Percentiles rank a stretch among this genome's conserved stretches.
phyloP scores from a whole-genome alignment of 768 basidiomycete species.

The Termitomyces sp. region DNA sequence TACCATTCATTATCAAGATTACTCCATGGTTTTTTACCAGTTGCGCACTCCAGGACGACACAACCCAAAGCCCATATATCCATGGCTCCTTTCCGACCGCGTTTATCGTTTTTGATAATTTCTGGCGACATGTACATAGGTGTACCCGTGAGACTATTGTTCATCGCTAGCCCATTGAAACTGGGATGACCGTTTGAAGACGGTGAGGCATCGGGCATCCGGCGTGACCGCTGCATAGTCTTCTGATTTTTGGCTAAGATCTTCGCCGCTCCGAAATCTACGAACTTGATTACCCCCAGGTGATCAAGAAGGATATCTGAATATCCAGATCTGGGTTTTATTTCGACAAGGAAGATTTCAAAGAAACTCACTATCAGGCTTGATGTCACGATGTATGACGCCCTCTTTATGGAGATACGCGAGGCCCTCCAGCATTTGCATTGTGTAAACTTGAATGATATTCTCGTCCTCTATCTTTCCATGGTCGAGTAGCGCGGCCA shows the following conservation, averaged over 20 bases:
- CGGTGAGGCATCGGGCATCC: conserved; percentile 36
- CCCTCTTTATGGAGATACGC: conserved; percentile 90
- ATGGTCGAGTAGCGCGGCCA: conserved; percentile 83
- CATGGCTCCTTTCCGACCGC: conserved; percentile 90
- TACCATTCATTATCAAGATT: conserved; percentile 99
- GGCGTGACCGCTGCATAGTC: conserved; percentile 70
- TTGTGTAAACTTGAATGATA: conserved; percentile 90
- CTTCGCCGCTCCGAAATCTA: conserved; percentile 97
- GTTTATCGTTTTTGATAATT: conserved; percentile 89
- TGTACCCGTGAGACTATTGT: conserved; percentile 90
- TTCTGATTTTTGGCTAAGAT: conserved; percentile 88
- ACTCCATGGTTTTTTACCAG: conserved; percentile 97
- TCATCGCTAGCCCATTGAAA: conserved; percentile 45
- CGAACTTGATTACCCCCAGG: conserved; percentile 89
- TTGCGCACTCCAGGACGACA: conserved; percentile 94
- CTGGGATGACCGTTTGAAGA: conserved; percentile 24
- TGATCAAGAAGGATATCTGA: conserved; percentile 90
- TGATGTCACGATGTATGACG: conserved; percentile 95
- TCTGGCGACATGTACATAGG: conserved; percentile 99
- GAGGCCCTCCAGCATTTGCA: conserved; percentile 95
- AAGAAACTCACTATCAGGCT: conserved; percentile 83
- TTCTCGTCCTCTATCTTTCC: conserved; percentile 96
- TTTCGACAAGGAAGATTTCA: not conserved
- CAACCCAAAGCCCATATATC: conserved; percentile 98
- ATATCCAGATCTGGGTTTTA: conserved; percentile 2